phyloP scores from a whole-genome alignment of 768 basidiomycete genomes.

The Peribolospora baueri region DNA sequence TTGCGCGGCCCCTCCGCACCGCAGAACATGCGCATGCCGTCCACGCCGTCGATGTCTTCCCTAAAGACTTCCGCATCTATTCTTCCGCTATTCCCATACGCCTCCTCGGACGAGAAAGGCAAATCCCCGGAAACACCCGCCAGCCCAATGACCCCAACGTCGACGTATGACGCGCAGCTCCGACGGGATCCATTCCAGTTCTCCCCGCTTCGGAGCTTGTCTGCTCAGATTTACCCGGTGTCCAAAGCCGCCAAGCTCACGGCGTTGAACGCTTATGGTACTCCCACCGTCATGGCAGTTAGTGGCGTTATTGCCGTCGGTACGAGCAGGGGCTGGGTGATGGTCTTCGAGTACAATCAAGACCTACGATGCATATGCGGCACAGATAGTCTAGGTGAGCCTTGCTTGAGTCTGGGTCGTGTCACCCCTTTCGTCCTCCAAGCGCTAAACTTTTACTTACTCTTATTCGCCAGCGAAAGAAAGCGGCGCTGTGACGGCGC shows the following conservation, averaged over 20 bases:
- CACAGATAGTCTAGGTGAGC: constrained; percentile 35
- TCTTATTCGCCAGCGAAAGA: constrained; percentile 25
- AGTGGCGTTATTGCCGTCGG: constrained; percentile 79
- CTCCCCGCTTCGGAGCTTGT: constrained; percentile 39
- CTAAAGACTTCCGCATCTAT: not conserved
- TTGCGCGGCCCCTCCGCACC: constrained; percentile 44
- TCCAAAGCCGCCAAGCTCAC: constrained; percentile 28
- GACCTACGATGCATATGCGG: constrained; percentile 57
- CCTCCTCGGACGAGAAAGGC: not conserved
- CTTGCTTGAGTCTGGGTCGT: not conserved
- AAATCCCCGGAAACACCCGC: too few relatives aligned
- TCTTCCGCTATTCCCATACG: not conserved
- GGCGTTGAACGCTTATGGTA: constrained; percentile 32
- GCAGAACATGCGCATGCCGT: constrained; percentile 23
- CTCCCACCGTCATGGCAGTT: constrained; percentile 56
- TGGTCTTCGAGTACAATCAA: constrained; percentile 80
- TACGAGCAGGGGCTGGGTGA: constrained; percentile 47
- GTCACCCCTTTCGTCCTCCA: not conserved
- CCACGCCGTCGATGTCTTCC: not conserved
- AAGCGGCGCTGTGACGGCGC: constrained; percentile 57
- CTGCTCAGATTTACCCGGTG: constrained; percentile 32
- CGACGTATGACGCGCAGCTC: constrained; percentile 9
- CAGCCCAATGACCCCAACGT: constrained; percentile 13
- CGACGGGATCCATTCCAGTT: constrained; percentile 46
- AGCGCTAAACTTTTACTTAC: constrained; percentile 10